These are phyloP conservation scores for Colletotrichum aenigma DNA, from an alignment of 2,329 filamentous ascomycete genomes.

Conservation along the genomic window DNA sequence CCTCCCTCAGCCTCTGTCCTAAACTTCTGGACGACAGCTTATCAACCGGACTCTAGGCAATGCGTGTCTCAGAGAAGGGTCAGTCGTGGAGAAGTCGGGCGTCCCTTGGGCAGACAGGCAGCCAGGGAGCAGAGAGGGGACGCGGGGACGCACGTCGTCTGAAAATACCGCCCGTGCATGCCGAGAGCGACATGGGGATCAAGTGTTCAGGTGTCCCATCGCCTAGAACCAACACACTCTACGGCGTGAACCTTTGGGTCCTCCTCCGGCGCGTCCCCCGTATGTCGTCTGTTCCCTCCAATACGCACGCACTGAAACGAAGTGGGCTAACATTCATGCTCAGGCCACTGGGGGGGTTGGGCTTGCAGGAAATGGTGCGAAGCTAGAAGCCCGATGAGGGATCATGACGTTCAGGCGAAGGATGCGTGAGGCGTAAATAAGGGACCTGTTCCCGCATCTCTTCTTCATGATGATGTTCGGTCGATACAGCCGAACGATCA, in stretches of 20 bases:
- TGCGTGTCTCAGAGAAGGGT: conserved; percentile 7
- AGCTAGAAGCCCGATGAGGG: background rate
- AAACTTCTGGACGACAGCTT: conserved; percentile 14
- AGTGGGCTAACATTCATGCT: conserved; percentile 2
- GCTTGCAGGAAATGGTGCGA: background rate
- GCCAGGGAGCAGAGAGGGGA: background rate
- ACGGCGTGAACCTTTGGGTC: background rate
- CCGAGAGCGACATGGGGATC: background rate
- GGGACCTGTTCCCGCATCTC: background rate
- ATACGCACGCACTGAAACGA: conserved; percentile 21
- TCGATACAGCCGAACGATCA: background rate
- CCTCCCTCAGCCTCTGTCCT: background rate
- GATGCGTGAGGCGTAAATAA: conserved; percentile 5
- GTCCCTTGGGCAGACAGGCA: background rate
- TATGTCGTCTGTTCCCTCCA: background rate
- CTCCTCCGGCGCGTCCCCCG: background rate
- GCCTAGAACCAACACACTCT: background rate
- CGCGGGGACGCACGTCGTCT: conserved; percentile 6
- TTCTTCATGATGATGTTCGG: accelerated
- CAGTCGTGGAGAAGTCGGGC: background rate
- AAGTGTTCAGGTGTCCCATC: background rate
- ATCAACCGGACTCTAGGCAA: conserved; percentile 12
- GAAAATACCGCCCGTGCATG: background rate
- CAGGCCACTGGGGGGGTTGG: conserved; percentile 9
- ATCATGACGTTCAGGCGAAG: background rate